Conservation (phyloP, 1,139 yeast species). For the Protomyces pachydermus region DNA sequence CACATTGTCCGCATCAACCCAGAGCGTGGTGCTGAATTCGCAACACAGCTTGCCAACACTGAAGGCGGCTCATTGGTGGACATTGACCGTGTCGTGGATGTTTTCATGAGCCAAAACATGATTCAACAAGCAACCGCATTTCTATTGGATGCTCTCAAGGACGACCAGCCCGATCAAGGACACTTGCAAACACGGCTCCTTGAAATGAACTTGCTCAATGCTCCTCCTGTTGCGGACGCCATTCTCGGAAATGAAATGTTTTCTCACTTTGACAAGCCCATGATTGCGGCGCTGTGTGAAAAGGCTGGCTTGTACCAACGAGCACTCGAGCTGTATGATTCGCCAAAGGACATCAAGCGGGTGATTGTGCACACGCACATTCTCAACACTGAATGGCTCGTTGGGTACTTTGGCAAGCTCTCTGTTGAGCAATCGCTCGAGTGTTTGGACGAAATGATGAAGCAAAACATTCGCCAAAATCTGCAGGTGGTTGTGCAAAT, state of each 20-base stretch:
- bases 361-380: conserved; percentile 83
- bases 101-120: conserved; percentile 88
- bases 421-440: conserved; percentile 90
- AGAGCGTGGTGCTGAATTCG: conserved; percentile 97
- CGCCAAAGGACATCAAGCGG: conserved; percentile 89
- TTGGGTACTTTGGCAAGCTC: conserved; percentile 84
- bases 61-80: conserved; percentile 62
- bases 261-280: conserved; percentile 89
- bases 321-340: conserved; percentile 93
- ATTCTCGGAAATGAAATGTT: conserved; percentile 94
- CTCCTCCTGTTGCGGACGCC: conserved; percentile 99
- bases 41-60: conserved; percentile 69
- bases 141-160: conserved; percentile 88
- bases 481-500: conserved; percentile 92
- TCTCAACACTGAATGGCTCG: conserved; percentile 90
- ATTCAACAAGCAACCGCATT: conserved; percentile 99
- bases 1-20: conserved; percentile 88
- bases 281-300: conserved; percentile 87
- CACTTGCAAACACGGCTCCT: conserved; percentile 91
- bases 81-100: conserved; percentile 82
- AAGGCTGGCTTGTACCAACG: conserved; percentile 83
- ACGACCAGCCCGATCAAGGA: conserved; percentile 91
- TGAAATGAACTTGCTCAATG: conserved; percentile 87
- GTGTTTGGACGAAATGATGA: conserved; percentile 79
- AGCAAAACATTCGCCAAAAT: conserved; percentile 76